Evolutionary conservation across 2,329 filamentous ascomycete genomes (phyloP), one percentile per base, ranked within the genome.

Genomic region (Mycocentrospora acerina): DNA sequence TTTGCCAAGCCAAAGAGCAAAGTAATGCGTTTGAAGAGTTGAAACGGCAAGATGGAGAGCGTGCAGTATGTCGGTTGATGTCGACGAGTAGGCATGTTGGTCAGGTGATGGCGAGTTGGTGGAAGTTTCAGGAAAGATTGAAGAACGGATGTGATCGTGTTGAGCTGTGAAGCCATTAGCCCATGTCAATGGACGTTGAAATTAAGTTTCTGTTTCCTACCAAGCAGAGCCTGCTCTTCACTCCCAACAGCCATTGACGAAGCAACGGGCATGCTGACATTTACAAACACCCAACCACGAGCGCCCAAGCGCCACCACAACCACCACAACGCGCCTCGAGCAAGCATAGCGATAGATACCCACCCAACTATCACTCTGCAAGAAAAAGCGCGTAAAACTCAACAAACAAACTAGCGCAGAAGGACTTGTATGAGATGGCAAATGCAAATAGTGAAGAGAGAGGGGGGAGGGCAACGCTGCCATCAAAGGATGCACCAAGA

Each of bases 11-110:
- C 86, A 86, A 4, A 85, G 70, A 31, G 82, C 77, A 62, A 93
- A 96, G 69, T 89, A 95, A 17, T 77, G 72, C 35, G 80, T 74
- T 64, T 96, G 90, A 76, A 96, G 81, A 5, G 85, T 81, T 31
- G 81, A 75, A 46, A 96, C 74, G 5, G 88, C 85, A 32, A 77
- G 36, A 35, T 66, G 64, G 9, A 73, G 59, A 25, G 69, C 56
- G 29, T 59, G 54, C 8, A 68, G 57, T 11, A 57, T 42, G 10
- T 53, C 59, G 19, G 44, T 28, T 9, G 44, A 30, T 17, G 42
- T 17, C 10, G 32, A 29, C 2, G 46, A 28, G 15, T 25, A 30
- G n/a, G 26, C 27, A 24, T 29, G 34, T 8, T 37, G 27, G 14
- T 27, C 24, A 13, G 17, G 15, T 17, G 15, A 30, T 16, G 25